A percentile compares a stretch with the other conserved stretches of the same genome.
phyloP scores from a whole-genome alignment of 2,329 filamentous ascomycete genomes.

The Harringtonia aguacate region DNA sequence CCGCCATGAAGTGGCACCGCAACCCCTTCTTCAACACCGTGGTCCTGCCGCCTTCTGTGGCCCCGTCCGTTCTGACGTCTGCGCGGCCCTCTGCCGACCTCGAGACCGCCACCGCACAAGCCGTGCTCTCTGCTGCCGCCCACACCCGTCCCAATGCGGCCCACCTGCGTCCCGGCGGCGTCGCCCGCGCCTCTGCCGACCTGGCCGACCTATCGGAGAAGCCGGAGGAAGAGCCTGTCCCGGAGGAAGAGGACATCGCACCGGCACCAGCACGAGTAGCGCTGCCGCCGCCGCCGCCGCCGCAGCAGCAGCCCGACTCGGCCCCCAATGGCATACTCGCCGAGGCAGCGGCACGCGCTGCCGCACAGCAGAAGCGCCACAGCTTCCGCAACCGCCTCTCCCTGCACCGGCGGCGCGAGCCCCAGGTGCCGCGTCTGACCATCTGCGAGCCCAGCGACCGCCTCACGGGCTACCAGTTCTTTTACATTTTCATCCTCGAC shows the following conservation, averaged over 20 bases:
- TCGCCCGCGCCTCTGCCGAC: neutral
- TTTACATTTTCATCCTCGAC: constrained; percentile 37
- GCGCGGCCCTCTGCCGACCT: constrained; percentile 10
- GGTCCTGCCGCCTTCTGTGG: constrained; percentile 12
- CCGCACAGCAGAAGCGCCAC: neutral
- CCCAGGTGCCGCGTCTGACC: constrained; percentile 9
- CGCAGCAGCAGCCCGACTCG: neutral
- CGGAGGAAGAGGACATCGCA: no score
- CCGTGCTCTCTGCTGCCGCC: neutral
- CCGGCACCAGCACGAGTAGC: no score
- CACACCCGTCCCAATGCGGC: neutral
- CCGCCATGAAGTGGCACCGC: constrained; percentile 13
- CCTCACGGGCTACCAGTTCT: constrained; percentile 32
- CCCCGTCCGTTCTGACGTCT: constrained; percentile 7
- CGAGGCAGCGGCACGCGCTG: constrained; percentile 9
- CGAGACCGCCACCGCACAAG: constrained; percentile 5
- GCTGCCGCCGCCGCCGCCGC: no score
- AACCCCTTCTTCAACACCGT: constrained; percentile 14
- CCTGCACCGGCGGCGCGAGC: constrained; percentile 1
- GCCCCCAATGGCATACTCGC: constrained; percentile 8
- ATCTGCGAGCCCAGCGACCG: constrained; percentile 22
- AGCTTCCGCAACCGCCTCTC: neutral
- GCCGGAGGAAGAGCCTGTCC: no score
- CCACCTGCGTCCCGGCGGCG: neutral
- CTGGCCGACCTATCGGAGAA: no score